Conservation (phyloP, 2,329 filamentous ascomycete species). For the Trichophyton schoenleinii region DNA sequence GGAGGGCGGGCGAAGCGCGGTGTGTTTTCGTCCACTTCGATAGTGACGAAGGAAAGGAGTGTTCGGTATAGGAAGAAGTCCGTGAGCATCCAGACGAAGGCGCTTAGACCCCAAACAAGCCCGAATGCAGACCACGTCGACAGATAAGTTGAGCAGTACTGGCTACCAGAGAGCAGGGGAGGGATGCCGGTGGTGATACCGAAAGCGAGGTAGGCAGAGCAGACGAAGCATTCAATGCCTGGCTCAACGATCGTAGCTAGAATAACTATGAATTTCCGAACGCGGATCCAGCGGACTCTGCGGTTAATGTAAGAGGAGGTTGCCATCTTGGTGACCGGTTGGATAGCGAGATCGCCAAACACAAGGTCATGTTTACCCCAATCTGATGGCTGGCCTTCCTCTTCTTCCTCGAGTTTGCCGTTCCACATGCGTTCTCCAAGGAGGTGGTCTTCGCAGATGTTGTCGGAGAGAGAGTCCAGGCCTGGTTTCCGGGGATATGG, state of each 20-base stretch:
- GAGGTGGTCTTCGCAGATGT: conserved; percentile 95
- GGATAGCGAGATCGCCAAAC: conserved; percentile 74
- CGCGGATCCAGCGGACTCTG: conserved; percentile 78
- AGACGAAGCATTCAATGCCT: conserved; percentile 77
- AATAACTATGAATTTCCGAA: conserved; percentile 86
- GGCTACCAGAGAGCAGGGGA: conserved; percentile 37
- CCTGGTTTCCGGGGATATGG: conserved; percentile 44
- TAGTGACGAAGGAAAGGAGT: conserved; percentile 59
- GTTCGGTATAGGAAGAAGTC: conserved; percentile 63
- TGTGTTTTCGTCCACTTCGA: conserved; percentile 59
- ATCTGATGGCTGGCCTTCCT: conserved; percentile 25
- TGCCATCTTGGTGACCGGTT: conserved; percentile 75
- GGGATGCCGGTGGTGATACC: conserved; percentile 58
- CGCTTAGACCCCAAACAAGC: conserved; percentile 52
- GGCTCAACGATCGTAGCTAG: conserved; percentile 84
- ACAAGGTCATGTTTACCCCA: conserved; percentile 72
- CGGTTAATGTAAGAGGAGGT: conserved; percentile 65
- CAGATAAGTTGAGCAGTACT: conserved; percentile 40
- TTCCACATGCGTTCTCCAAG: conserved; percentile 89
- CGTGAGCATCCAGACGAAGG: conserved; percentile 57
- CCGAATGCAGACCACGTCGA: conserved; percentile 56
- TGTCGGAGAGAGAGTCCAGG: conserved; percentile 84
- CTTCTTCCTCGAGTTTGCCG: conserved; percentile 25
- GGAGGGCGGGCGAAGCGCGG: conserved; percentile 55
- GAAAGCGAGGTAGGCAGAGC: conserved; percentile 67